Conservation (phyloP, 768 basidiomycete genomes). For the Suillus hirtellus region DNA sequence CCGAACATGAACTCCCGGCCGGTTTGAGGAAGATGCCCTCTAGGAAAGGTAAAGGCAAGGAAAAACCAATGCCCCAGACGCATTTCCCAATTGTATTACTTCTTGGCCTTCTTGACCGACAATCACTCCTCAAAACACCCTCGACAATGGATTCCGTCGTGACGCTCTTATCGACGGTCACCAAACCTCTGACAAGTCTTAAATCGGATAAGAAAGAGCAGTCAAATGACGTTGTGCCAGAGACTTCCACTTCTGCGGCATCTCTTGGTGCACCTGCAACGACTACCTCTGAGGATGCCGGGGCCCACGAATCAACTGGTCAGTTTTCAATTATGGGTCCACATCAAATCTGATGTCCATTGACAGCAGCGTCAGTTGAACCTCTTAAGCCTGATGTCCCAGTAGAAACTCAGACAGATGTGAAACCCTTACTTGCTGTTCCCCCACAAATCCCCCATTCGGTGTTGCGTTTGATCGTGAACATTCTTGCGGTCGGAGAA, state of each 20-base stretch:
- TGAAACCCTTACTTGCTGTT: conserved; percentile 57
- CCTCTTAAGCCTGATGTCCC: conserved; percentile 25
- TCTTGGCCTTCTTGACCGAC: conserved; percentile 84
- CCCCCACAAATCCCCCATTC: conserved; percentile 85
- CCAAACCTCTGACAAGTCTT: conserved; percentile 72
- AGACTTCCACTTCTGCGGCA: conserved; percentile 17
- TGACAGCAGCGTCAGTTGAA: conserved; percentile 16
- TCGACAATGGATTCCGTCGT: conserved; percentile 94
- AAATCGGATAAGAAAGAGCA: conserved; percentile 49
- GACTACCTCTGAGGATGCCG: conserved; percentile 14
- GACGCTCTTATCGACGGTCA: conserved; percentile 82
- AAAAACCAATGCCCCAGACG: conserved; percentile 76
- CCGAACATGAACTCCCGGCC: conserved; percentile 88
- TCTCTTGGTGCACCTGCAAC: conserved; percentile 18
- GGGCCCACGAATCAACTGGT: conserved; percentile 2
- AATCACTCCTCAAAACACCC: conserved; percentile 81
- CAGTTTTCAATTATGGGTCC: background rate
- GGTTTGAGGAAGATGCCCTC: conserved; percentile 66
- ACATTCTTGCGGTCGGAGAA: conserved; percentile 96
- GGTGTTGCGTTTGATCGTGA: conserved; percentile 90
- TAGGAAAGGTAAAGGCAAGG: conserved; percentile 95
- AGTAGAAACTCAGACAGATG: conserved; percentile 28
- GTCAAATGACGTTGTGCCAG: conserved; percentile 21
- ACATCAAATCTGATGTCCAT: conserved; percentile 2
- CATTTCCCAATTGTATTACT: conserved; percentile 92